Conservation (phyloP, 2,329 filamentous ascomycete species). For the Trichoderma breve region DNA sequence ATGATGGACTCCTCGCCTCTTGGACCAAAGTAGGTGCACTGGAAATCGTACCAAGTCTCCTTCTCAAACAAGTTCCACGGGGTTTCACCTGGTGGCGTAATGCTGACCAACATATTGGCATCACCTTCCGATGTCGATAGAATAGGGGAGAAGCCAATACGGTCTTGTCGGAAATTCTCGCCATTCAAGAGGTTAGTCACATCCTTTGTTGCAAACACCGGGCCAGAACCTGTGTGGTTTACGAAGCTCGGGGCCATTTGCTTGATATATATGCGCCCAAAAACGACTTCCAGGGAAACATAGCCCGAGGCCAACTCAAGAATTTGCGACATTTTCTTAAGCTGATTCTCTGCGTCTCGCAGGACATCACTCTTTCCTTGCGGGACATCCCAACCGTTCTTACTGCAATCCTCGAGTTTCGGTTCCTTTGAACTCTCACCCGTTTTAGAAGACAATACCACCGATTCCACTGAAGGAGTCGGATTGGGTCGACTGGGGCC, state of each 20-base stretch:
- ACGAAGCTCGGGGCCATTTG: conserved; percentile 24
- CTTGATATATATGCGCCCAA: conserved; percentile 33
- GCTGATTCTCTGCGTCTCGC: conserved; percentile 17
- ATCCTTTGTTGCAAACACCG: conserved; percentile 21
- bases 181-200: conserved; percentile 20
- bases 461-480: neutral
- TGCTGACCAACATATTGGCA: conserved; percentile 24
- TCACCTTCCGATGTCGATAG: conserved; percentile 31
- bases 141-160: conserved; percentile 29
- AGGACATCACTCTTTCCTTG: conserved; percentile 20
- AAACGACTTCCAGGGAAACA: conserved; percentile 27
- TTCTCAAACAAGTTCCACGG: conserved; percentile 25
- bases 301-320: conserved; percentile 28
- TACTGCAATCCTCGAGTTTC: neutral
- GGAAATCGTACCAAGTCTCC: conserved; percentile 29
- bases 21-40: conserved; percentile 23
- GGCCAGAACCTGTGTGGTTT: conserved; percentile 23
- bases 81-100: conserved; percentile 19
- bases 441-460: neutral
- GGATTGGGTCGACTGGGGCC: neutral
- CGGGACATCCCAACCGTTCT: neutral
- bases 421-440: neutral
- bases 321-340: conserved; percentile 22
- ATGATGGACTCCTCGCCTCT: conserved; percentile 19
- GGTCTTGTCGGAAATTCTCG: conserved; percentile 1